These are phyloP conservation scores for Papiliotrema nemorosa DNA, from an alignment of 1,284 basidiomycete genomes.

Conservation along the genomic window DNA sequence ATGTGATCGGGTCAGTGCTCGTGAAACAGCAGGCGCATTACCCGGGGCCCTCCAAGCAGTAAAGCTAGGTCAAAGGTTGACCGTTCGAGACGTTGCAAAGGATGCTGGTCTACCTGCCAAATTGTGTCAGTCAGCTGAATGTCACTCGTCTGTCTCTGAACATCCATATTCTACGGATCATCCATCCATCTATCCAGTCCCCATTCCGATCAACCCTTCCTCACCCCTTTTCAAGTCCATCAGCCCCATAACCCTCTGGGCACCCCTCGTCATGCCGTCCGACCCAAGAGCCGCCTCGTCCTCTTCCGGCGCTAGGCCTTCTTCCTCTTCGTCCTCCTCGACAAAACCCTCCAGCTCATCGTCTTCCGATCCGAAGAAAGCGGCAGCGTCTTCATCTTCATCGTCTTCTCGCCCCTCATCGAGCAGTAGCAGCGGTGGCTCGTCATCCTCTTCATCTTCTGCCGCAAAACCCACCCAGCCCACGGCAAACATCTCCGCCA, in stretches of 20 bases:
- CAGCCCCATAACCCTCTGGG: neutral
- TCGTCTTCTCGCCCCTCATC: constrained; percentile 16
- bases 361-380: neutral
- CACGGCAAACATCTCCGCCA: constrained; percentile 29
- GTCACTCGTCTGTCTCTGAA: too few relatives aligned
- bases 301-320: constrained; percentile 22
- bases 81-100: too few relatives aligned
- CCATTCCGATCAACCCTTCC: neutral
- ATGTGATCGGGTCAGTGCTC: too few relatives aligned
- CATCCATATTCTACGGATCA: neutral
- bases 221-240: neutral
- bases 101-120: too few relatives aligned
- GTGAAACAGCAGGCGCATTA: too few relatives aligned
- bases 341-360: constrained; percentile 29
- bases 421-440: neutral
- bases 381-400: constrained; percentile 19
- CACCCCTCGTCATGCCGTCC: neutral
- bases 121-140: too few relatives aligned
- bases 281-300: constrained; percentile 4
- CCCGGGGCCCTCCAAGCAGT: too few relatives aligned
- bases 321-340: constrained; percentile 25
- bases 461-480: constrained; percentile 15
- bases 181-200: neutral
- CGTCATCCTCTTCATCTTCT: constrained; percentile 10
- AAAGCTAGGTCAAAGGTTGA: too few relatives aligned